phyloP scores from a whole-genome alignment of 2,329 filamentous ascomycete species.

The Aspergillus pseudotamarii region DNA sequence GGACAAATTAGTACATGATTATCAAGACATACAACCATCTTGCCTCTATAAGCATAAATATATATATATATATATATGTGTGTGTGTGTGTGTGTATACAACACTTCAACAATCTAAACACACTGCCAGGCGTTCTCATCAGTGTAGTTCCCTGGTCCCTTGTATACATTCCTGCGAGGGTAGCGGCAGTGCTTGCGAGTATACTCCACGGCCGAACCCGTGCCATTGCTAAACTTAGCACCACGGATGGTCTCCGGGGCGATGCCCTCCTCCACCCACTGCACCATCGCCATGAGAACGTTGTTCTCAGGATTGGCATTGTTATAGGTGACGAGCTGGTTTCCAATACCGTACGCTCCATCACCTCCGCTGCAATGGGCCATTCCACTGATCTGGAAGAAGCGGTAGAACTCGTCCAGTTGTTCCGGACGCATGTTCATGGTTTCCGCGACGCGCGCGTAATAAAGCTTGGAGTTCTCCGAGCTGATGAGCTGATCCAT shows the following conservation, averaged over 20 bases:
- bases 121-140: conserved; percentile 40
- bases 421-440: conserved; percentile 37
- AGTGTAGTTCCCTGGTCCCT: conserved; percentile 35
- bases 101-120: conserved; percentile 20
- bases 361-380: conserved; percentile 51
- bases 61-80: no score
- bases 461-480: conserved; percentile 55
- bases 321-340: conserved; percentile 24
- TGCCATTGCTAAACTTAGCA: conserved; percentile 48
- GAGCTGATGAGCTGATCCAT: conserved; percentile 56
- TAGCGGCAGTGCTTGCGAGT: conserved; percentile 51
- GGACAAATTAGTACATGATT: background rate
- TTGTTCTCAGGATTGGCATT: conserved; percentile 45
- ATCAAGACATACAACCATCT: background rate
- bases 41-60: background rate
- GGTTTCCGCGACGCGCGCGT: conserved; percentile 46
- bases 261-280: conserved; percentile 52
- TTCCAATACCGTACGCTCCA: conserved; percentile 48
- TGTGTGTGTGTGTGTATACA: no score
- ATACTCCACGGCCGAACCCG: conserved; percentile 45
- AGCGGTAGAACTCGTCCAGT: conserved; percentile 48
- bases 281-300: conserved; percentile 53
- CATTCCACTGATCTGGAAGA: conserved; percentile 60
- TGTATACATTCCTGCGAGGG: conserved; percentile 35
- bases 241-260: conserved; percentile 45